These are phyloP conservation scores for Gryganskiella cystojenkinii DNA, from an alignment of 192 early-diverging fungal genomes.

Conservation along the genomic window DNA sequence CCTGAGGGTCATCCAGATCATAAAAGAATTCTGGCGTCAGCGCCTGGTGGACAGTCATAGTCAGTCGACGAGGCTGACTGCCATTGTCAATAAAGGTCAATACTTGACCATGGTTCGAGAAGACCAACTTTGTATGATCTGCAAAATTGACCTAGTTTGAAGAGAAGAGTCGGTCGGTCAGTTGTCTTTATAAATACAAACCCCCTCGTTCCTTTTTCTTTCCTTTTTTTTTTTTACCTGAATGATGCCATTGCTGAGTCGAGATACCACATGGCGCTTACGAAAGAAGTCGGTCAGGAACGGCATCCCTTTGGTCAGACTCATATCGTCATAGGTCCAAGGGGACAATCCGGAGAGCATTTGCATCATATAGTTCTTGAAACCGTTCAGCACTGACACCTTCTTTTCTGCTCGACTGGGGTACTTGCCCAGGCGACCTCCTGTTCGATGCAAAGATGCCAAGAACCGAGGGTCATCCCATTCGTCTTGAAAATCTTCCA, in stretches of 20 bases:
- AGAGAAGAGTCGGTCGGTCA: conserved; percentile 35
- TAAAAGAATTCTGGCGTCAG: conserved; percentile 40
- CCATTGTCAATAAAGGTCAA: conserved; percentile 70
- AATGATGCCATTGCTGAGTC: conserved; percentile 43
- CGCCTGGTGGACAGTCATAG: conserved; percentile 37
- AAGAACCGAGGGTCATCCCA: conserved; percentile 29
- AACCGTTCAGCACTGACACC: conserved; percentile 9
- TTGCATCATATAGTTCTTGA: conserved; percentile 37
- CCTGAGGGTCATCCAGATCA: conserved; percentile 15
- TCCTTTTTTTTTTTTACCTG: conserved; percentile 56
- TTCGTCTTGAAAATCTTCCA: conserved; percentile 11
- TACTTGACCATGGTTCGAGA: conserved; percentile 62
- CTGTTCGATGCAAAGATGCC: conserved; percentile 3
- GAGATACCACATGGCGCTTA: conserved; percentile 21
- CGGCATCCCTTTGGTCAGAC: conserved; percentile 17
- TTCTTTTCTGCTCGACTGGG: conserved; percentile 24
- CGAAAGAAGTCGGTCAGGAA: conserved; percentile 37
- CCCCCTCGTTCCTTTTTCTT: background rate
- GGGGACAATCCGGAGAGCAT: background rate
- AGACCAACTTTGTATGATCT: conserved; percentile 78
- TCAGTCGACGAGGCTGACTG: conserved; percentile 19
- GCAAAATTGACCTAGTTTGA: conserved; percentile 72
- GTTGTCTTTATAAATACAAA: background rate
- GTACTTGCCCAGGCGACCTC: conserved; percentile 12
- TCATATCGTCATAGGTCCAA: conserved; percentile 28